Base-by-base conservation (phyloP, 1,284 basidiomycete genomes). In the Ceratobasidium sp. region DNA sequence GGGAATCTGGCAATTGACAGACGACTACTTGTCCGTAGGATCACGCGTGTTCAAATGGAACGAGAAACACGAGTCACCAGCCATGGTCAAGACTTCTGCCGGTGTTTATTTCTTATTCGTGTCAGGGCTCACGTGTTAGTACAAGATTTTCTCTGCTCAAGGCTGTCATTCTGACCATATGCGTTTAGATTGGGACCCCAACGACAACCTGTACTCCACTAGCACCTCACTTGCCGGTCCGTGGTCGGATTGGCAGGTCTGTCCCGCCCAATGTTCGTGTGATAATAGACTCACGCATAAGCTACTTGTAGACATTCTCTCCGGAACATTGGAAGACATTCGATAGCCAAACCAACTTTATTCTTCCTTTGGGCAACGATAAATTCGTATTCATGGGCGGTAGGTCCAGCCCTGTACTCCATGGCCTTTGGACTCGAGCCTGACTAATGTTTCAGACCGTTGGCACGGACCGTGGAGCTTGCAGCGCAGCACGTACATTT, bases 301-400 rank as follows among this genome's bases (percentile, higher is more conserved):
- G 10, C 35, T 20, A 33, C 16, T 48, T 54, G 16, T n/a, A 79
- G 79, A 78, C 35, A 50, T 79, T 79, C 57, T 77, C 79, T 10
- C 79, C 79, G 46, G 20, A 77, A 20, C 77, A 77, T 10, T 46
- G 71, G 30, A 55, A 59, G 27, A 79, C 79, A 10, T 79, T 77
- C 41, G 77, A 79, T 48, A 78, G 77, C 46, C 79, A 79, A 44
- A 79, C 79, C 12, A 77, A 77, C 0, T 78, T 78, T 44, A 46
- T 79, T 16, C 79, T 79, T 48, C 79, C 73, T 48, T 60, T 79
- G 18, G 79, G 79, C 27, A 76, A 74, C 8, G 38, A 38, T 64
- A 79, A 71, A 68, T 79, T 78, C 59, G 77, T 79, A 73, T 79
- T 78, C 52, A 79, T 79, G 79, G 79, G 79, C 44, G 78, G 78